phyloP scores from a whole-genome alignment of 2,329 filamentous ascomycete species.

The Teratosphaeria pseudoeucalypti region DNA sequence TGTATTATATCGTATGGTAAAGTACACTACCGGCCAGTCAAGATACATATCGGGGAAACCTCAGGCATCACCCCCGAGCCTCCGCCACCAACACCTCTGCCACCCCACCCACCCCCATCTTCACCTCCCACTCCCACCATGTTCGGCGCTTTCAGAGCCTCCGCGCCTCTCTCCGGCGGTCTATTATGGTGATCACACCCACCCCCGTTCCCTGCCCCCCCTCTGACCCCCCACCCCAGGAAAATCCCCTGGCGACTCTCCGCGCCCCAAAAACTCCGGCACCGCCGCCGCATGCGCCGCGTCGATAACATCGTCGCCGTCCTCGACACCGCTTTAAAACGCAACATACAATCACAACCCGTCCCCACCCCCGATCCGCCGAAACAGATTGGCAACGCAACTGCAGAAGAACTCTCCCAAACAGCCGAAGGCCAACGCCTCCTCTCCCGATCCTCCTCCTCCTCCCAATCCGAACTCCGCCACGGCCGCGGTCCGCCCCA shows the following conservation, averaged over 20 bases:
- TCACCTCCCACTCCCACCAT: slow-evolving; percentile 39
- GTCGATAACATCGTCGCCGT: slow-evolving; percentile 84
- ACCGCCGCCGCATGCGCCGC: slow-evolving; percentile 68
- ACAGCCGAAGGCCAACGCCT: slow-evolving; percentile 24
- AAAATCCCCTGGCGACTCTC: slow-evolving; percentile 97
- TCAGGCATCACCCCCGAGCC: background rate
- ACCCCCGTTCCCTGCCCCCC: background rate
- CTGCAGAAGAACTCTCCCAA: slow-evolving; percentile 13
- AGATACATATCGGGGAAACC: background rate
- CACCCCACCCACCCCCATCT: background rate
- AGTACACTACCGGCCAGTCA: background rate
- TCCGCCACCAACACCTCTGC: background rate
- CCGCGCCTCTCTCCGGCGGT: slow-evolving; percentile 64
- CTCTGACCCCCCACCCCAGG: slow-evolving; percentile 38
- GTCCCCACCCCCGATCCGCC: slow-evolving; percentile 1
- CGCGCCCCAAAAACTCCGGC: slow-evolving; percentile 76
- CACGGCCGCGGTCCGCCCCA: slow-evolving; percentile 23
- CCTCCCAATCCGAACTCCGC: slow-evolving; percentile 11
- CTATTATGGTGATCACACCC: slow-evolving; percentile 59
- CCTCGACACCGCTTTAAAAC: slow-evolving; percentile 60
- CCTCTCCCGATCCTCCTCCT: slow-evolving; percentile 9
- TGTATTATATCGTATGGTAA: background rate
- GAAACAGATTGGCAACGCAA: background rate
- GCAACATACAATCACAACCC: slow-evolving; percentile 40
- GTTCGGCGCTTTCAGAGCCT: slow-evolving; percentile 76